phyloP scores from a whole-genome alignment of 225 moss, liverwort and hornwort species.

The Sphagnum contortum region DNA sequence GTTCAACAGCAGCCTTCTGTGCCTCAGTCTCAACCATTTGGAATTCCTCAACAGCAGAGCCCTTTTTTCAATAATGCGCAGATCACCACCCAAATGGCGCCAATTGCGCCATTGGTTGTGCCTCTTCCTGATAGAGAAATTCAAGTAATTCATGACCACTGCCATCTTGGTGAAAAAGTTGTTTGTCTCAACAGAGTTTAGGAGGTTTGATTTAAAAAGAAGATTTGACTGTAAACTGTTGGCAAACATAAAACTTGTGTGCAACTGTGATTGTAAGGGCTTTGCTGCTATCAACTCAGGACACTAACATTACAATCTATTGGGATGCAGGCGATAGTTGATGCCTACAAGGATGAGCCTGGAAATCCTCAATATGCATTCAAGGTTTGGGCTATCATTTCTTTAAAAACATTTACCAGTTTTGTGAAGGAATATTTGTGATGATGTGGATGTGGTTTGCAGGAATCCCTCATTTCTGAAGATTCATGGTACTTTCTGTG shows the following conservation, averaged over 20 bases:
- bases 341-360: conserved; percentile 78
- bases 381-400: conserved; percentile 41
- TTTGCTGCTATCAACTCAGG: no score
- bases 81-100: conserved; percentile 97
- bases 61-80: conserved; percentile 47
- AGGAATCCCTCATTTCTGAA: no score
- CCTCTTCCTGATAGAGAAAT: conserved; percentile 86
- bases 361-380: conserved; percentile 73
- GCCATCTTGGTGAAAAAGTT: no score
- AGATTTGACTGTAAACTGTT: no score
- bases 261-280: no score
- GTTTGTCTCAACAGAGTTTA: no score
- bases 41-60: conserved; percentile 36
- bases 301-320: neutral
- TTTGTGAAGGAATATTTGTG: neutral
- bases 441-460: no score
- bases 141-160: conserved; percentile 33
- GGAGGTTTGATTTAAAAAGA: no score
- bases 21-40: conserved; percentile 38
- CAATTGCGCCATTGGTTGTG: conserved; percentile 79
- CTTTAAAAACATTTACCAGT: neutral
- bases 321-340: conserved; percentile 64
- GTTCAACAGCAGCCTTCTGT: conserved; percentile 37
- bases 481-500: no score
- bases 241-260: no score